Base-by-base conservation (phyloP, 164 flowering plant genomes). In the Euptelea pleiosperma region DNA sequence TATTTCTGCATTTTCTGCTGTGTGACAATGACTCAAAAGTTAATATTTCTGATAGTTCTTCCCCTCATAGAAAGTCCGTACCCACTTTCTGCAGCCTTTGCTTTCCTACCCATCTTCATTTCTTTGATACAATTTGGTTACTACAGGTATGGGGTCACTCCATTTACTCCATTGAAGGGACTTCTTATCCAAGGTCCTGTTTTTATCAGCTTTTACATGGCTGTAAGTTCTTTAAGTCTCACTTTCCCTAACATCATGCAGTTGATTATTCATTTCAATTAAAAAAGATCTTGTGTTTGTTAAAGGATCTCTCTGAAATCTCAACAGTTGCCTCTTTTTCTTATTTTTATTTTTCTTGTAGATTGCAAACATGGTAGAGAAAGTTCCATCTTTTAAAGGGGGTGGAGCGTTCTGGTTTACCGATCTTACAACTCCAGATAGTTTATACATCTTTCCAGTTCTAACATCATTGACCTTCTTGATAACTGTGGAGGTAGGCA, bases 381-480 rank as follows among this genome's bases (percentile, higher is more conserved):
- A 89, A 58, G 85, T 91, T 24, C 98, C 94, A 37, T 91, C 98
- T 22, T 84, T 91, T 39, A 82, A 85, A 68, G 59, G 6, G 51
- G 98, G 98, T 19, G 98, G 98, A 63, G 78, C 86, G 10, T 77
- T 65, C 43, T 91, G 98, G 96, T 91, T 91, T 62, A 60, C 75
- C 1, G 96, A 91, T 79, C 84, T 91, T 59, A 78, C 95, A 30
- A 82, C 91, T 68, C 86, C 94, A 11, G 96, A 91, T 75, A 60
- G 53, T 54, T 61, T 85, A 52, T 86, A 79, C 67, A 76, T 89
- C 39, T 68, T 89, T 31, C 98, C 98, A 42, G 74, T 81, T 62
- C 35, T 91, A 69, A 74, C 96, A 22, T 83, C 77, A 42, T 52
- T 85, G 74, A 68, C 81, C 30, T 85, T 91, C 73, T 75, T 78